Percentiles rank a stretch among this genome's conserved stretches.
phyloP scores from a whole-genome alignment of 164 flowering plant species.

The Piper longum region DNA sequence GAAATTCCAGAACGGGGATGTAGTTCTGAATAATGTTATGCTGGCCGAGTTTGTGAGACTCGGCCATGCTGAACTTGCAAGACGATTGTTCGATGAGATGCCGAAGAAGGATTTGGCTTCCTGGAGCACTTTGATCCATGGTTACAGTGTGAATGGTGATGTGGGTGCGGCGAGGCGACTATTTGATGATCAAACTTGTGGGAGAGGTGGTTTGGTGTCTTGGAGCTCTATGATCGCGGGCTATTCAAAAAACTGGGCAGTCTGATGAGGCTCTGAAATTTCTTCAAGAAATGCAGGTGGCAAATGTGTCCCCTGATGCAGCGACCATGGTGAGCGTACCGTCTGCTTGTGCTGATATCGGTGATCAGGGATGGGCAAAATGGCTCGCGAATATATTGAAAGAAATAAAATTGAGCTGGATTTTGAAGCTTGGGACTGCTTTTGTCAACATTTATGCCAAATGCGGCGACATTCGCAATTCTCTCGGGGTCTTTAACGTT shows the following conservation, averaged over 20 bases:
- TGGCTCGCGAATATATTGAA: constrained; percentile 4
- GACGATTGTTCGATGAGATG: constrained; percentile 11
- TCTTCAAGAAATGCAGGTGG: constrained; percentile 4
- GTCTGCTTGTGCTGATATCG: constrained; percentile 6
- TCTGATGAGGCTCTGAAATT: constrained; percentile 1
- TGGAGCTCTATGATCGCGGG: constrained; percentile 1
- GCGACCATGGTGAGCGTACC: constrained; percentile 4
- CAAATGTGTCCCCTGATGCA: constrained; percentile 1
- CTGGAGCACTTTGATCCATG: constrained; percentile 8
- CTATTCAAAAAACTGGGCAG: not conserved
- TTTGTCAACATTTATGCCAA: constrained; percentile 79
- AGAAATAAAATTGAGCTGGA: constrained; percentile 1
- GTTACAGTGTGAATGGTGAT: constrained; percentile 1
- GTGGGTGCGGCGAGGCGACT: constrained; percentile 1
- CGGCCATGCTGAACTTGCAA: constrained; percentile 2
- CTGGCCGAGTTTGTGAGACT: constrained; percentile 10
- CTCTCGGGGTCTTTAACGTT: not conserved
- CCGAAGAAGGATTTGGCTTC: constrained; percentile 6
- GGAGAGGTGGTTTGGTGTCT: not conserved
- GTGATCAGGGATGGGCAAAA: constrained; percentile 1
- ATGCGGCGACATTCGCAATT: constrained; percentile 28
- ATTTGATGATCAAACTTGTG: not conserved
- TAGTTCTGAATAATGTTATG: constrained; percentile 14
- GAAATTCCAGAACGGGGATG: constrained; percentile 15
- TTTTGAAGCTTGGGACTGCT: constrained; percentile 30